These are phyloP conservation scores for Coemansia umbellata DNA, from an alignment of 192 early-diverging fungal species.

Conservation along the genomic window DNA sequence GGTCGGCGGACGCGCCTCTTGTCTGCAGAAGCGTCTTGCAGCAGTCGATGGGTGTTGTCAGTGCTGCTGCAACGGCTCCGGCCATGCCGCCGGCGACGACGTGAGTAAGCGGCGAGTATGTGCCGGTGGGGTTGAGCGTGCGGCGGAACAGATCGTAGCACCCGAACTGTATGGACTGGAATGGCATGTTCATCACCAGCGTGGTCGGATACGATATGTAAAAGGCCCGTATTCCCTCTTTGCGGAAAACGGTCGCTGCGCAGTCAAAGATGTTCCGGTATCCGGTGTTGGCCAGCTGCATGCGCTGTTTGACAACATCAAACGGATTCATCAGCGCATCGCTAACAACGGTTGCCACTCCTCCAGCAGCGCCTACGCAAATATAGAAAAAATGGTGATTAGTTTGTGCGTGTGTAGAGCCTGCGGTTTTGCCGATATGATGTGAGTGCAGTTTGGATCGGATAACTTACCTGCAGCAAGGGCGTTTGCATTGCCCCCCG, in stretches of 20 bases:
- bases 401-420: no score
- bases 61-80: constrained; percentile 79
- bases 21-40: constrained; percentile 96
- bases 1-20: constrained; percentile 69
- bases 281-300: constrained; percentile 78
- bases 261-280: constrained; percentile 72
- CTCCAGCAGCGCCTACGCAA: constrained; percentile 79
- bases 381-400: no score
- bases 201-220: constrained; percentile 95
- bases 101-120: constrained; percentile 85
- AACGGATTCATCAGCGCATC: constrained; percentile 97
- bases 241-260: constrained; percentile 60
- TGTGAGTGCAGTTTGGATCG: no score
- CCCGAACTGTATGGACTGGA: constrained; percentile 90
- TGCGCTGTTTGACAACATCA: constrained; percentile 95
- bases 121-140: constrained; percentile 70
- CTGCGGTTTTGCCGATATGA: constrained; percentile 2
- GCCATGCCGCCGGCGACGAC: constrained; percentile 82
- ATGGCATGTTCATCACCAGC: constrained; percentile 90
- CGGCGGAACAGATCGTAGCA: constrained; percentile 88
- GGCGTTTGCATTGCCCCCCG: constrained; percentile 50
- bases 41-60: constrained; percentile 94
- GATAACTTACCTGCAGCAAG: constrained; percentile 62
- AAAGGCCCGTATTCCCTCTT: constrained; percentile 81
- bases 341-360: constrained; percentile 79